A percentile compares a stretch with the other conserved stretches of the same genome.
phyloP scores from a whole-genome alignment of 23 red algal species.

The Gracilaria domingensis region DNA sequence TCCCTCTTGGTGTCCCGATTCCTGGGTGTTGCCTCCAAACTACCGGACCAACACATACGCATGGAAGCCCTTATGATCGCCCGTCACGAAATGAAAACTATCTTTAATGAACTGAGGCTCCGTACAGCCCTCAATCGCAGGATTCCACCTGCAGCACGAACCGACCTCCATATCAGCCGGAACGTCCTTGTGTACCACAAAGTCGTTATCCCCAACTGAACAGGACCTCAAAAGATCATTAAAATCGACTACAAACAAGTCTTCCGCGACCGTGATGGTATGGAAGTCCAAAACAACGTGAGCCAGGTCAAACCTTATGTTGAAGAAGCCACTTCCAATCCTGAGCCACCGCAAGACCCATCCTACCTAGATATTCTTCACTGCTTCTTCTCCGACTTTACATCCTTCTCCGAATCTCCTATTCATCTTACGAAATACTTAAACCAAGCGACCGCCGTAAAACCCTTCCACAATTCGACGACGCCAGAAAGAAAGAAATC shows the following conservation, averaged over 20 bases:
- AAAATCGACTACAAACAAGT: not conserved
- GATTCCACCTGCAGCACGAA: not conserved
- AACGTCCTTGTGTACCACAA: not conserved
- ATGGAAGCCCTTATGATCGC: not conserved
- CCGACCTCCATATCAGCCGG: not conserved
- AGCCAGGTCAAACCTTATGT: not conserved
- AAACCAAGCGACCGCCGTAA: not conserved
- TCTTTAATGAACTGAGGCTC: not conserved
- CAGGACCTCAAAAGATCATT: not conserved
- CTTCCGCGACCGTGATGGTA: not conserved
- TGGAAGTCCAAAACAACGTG: not conserved
- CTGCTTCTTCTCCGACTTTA: not conserved
- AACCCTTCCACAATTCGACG: not conserved
- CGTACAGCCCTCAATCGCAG: not conserved
- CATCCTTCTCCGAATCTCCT: not conserved
- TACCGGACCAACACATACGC: not conserved
- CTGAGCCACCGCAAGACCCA: not conserved
- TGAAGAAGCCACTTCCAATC: not conserved
- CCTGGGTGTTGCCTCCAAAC: not conserved
- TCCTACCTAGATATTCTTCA: not conserved
- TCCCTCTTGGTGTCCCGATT: not conserved
- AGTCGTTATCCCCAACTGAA: not conserved
- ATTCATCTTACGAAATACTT: not conserved
- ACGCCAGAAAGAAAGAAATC: not conserved
- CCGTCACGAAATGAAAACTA: constrained; percentile 2